Base-by-base conservation (phyloP, 768 basidiomycete genomes). In the Chalciporus pseudorubinellus region DNA sequence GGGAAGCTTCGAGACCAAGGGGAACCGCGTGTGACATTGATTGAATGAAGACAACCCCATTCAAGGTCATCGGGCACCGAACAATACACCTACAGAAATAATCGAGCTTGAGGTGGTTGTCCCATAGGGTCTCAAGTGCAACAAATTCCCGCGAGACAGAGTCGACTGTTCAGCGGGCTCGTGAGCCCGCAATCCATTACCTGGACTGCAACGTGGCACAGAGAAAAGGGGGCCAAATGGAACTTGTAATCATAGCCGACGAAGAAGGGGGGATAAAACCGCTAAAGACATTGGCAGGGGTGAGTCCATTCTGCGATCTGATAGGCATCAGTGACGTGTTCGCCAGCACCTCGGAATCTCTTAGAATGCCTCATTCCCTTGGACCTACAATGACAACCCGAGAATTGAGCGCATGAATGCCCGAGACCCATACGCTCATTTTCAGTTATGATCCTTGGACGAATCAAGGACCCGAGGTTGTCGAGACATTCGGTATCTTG, bases 151-250 rank as follows among this genome's bases (percentile, higher is more conserved):
- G 61, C 34, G 34, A 40, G 20, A 43, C 22, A 24, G 16, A 40
- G 46, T n/a, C 34, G n/a, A 36, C 34, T 36, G 34, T 31, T 31
- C 13, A 19, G 16, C 21, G 26, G 26, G 18, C 48, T 22, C 39
- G 85, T 61, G 84, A 82, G 13, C 77, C 55, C 84, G 84, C 84
- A 82, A 86, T 62, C 85, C 81, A 57, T 84, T 77, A 7, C 83
- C 84, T 84, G 81, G 50, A 33, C 33, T 56, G 43, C 22, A 42
- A 50, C 21, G 18, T 52, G n/a, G 31, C 38, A 54, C 44, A 55
- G 59, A 59, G 51, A 59, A 60, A 21, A 22, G 48, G 36, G 34
- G 13, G 20, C 51, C 22, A 59, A 62, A 65, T 62, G 60, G 63
- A 52, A 63, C 34, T 53, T 44, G 13, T 31, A 28, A 16, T 43